Evolutionary conservation across 805 yeast genomes (phyloP).

Genomic region (Ogataea pini): DNA sequence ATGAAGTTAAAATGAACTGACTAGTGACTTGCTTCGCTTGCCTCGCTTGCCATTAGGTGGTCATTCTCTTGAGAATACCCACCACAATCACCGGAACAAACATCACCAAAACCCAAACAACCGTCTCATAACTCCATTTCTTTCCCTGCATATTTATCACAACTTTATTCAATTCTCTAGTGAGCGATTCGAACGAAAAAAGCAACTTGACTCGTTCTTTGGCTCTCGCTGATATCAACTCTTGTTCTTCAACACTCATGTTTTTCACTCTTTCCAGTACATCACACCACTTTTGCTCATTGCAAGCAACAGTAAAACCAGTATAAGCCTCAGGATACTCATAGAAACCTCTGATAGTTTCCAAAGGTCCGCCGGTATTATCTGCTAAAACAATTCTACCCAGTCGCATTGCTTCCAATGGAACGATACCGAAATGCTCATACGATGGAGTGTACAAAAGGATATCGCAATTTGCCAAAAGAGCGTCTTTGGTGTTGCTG

Average conservation of each 20-base stretch:
- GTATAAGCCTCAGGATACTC: conserved; percentile 37
- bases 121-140: conserved; percentile 8
- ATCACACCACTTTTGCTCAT: conserved; percentile 54
- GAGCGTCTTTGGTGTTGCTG: conserved; percentile 58
- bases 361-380: conserved; percentile 91
- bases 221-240: conserved; percentile 25
- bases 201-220: conserved; percentile 37
- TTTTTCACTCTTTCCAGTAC: conserved; percentile 44
- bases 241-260: conserved; percentile 15
- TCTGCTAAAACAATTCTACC: conserved; percentile 85
- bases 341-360: conserved; percentile 54
- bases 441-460: conserved; percentile 85
- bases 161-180: conserved; percentile 23
- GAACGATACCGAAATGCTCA: conserved; percentile 98
- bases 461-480: conserved; percentile 57
- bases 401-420: conserved; percentile 88
- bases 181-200: conserved; percentile 50
- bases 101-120: conserved; percentile 1
- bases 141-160: conserved; percentile 18
- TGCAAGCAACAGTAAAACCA: conserved; percentile 59
- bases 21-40: neutral
- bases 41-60: neutral
- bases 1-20: too few relatives aligned
- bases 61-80: neutral
- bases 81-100: conserved; percentile 1